Conservation (phyloP, 2,329 filamentous ascomycete genomes). For the Beauveria scarabaeidicola region DNA sequence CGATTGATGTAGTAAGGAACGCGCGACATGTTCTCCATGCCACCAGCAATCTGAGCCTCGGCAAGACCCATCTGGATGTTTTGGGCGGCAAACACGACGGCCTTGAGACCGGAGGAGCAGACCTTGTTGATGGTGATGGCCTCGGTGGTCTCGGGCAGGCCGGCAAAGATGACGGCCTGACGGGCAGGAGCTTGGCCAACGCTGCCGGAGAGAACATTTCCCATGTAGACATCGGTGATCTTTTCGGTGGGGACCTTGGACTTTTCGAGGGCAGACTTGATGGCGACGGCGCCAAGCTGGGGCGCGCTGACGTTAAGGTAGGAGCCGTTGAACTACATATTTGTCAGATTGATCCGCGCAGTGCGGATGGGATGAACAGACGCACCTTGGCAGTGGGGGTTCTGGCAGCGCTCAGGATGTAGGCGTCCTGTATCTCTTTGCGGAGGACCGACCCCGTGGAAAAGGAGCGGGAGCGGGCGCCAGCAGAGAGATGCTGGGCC, state of each 20-base stretch:
- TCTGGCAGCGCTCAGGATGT: slow-evolving; percentile 82
- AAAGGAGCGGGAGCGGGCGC: slow-evolving; percentile 32
- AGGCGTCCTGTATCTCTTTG: slow-evolving; percentile 78
- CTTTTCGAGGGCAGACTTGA: slow-evolving; percentile 83
- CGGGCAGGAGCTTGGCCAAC: slow-evolving; percentile 87
- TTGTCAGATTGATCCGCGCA: neutral
- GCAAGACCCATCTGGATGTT: slow-evolving; percentile 89
- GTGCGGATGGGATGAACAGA: neutral
- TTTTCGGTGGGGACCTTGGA: slow-evolving; percentile 72
- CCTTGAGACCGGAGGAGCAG: slow-evolving; percentile 90
- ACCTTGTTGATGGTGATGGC: slow-evolving; percentile 96
- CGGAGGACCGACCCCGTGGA: slow-evolving; percentile 35
- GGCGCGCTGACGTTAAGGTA: slow-evolving; percentile 77
- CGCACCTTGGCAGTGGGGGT: slow-evolving; percentile 82
- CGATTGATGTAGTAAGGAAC: slow-evolving; percentile 87
- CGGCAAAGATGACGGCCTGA: slow-evolving; percentile 83
- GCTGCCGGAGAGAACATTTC: slow-evolving; percentile 78
- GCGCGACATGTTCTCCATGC: slow-evolving; percentile 96
- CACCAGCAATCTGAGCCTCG: slow-evolving; percentile 83
- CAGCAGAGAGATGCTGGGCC: slow-evolving; percentile 30
- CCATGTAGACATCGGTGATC: slow-evolving; percentile 94
- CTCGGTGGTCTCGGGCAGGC: slow-evolving; percentile 72
- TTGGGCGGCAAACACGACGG: slow-evolving; percentile 81
- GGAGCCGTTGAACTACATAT: slow-evolving; percentile 77
- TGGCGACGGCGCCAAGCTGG: slow-evolving; percentile 81